Conservation (phyloP, 768 basidiomycete species). For the Pulveroboletus sp. region DNA sequence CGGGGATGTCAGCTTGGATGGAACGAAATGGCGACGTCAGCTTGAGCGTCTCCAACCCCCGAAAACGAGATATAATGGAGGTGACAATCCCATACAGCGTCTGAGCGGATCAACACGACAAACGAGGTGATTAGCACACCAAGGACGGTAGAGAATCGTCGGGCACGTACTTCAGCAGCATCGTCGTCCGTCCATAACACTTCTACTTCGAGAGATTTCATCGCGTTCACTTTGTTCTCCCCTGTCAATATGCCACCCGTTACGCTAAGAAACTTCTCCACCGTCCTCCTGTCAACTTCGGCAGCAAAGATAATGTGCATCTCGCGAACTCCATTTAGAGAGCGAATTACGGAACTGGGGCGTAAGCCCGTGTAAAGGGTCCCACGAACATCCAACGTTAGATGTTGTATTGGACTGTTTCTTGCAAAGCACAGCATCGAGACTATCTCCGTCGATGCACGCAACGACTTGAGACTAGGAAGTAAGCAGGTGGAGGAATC, state of each 20-base stretch:
- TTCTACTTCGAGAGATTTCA: constrained; percentile 26
- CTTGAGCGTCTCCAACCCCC: constrained; percentile 26
- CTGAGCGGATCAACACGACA: constrained; percentile 2
- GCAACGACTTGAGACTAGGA: constrained; percentile 24
- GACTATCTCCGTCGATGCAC: constrained; percentile 24
- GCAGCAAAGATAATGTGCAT: constrained; percentile 27
- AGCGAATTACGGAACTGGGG: constrained; percentile 24
- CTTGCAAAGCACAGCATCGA: constrained; percentile 17
- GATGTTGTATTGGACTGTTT: constrained; percentile 14
- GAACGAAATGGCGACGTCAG: constrained; percentile 31
- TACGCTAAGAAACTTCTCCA: constrained; percentile 28
- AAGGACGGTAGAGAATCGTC: neutral
- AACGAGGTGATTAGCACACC: neutral
- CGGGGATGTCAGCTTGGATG: constrained; percentile 15
- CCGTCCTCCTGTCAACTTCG: constrained; percentile 32
- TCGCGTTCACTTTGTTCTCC: constrained; percentile 4
- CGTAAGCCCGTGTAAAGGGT: constrained; percentile 29
- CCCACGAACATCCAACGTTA: constrained; percentile 23
- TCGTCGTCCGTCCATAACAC: constrained; percentile 26
- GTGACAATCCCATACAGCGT: constrained; percentile 28
- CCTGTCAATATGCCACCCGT: constrained; percentile 22
- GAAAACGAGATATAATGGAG: constrained; percentile 30
- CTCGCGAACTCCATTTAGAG: constrained; percentile 24
- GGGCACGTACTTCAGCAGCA: constrained; percentile 23
- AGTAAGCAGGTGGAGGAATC: constrained; percentile 10